Percentiles rank a stretch among this genome's conserved stretches.
Conservation (phyloP, 208 protist genomes). For the Crithidia brevicula region DNA sequence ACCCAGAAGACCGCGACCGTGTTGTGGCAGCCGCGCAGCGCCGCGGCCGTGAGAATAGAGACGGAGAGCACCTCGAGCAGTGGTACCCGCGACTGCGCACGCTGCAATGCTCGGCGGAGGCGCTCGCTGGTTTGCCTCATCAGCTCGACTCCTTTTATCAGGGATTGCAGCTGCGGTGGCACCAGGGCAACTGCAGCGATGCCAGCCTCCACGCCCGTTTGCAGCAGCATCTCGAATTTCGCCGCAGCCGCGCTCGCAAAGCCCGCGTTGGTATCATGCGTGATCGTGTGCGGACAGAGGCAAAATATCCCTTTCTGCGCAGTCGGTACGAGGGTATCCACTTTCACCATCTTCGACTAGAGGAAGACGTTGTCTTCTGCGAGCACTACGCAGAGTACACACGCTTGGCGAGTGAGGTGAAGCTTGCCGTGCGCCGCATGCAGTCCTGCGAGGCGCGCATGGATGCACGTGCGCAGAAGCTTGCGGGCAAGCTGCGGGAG, state of each 20-base stretch:
- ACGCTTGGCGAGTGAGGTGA: conserved; percentile 8
- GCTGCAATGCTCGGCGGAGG: conserved; percentile 8
- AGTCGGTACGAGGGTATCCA: conserved; percentile 50
- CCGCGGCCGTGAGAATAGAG: conserved; percentile 30
- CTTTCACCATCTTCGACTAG: conserved; percentile 43
- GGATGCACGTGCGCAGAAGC: conserved; percentile 14
- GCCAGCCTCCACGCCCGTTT: background rate
- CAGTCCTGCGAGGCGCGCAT: conserved; percentile 23
- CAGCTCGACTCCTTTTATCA: conserved; percentile 26
- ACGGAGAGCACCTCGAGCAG: conserved; percentile 33
- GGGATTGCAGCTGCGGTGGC: conserved; percentile 23
- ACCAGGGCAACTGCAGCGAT: conserved; percentile 6
- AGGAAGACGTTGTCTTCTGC: conserved; percentile 37
- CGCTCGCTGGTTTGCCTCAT: conserved; percentile 20
- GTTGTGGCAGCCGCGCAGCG: conserved; percentile 35
- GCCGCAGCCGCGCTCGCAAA: conserved; percentile 44
- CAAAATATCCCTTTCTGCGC: conserved; percentile 51
- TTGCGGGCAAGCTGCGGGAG: conserved; percentile 20
- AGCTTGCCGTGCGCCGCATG: conserved; percentile 10
- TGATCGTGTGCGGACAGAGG: conserved; percentile 40
- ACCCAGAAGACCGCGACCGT: conserved; percentile 29
- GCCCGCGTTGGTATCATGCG: conserved; percentile 37
- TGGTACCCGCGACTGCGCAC: conserved; percentile 24
- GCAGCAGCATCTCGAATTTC: conserved; percentile 40
- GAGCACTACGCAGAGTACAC: conserved; percentile 29